These are phyloP conservation scores for Lactifluus hygrophoroides DNA, from an alignment of 768 basidiomycete genomes.

Conservation along the genomic window DNA sequence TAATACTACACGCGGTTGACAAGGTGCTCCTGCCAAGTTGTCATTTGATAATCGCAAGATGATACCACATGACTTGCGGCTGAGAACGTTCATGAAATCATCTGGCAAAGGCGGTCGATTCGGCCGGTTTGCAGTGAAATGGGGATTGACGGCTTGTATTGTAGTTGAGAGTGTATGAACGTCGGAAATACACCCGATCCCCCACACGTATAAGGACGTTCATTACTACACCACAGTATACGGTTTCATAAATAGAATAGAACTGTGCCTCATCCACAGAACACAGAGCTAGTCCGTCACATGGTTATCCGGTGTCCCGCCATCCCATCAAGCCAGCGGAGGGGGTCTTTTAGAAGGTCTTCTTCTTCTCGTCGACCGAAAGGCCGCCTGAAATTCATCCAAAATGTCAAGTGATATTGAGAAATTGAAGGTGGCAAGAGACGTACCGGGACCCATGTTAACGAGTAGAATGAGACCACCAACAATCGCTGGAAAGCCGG, in stretches of 20 bases:
- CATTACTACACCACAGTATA: constrained; percentile 11
- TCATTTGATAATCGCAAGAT: neutral
- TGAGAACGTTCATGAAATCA: neutral
- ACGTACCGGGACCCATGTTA: constrained; percentile 91
- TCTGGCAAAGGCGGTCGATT: neutral
- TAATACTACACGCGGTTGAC: neutral
- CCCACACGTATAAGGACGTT: neutral
- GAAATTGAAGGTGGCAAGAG: neutral
- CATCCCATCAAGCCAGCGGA: neutral
- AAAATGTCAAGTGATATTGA: constrained; percentile 1
- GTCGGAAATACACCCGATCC: neutral
- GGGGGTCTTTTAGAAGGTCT: constrained; percentile 53
- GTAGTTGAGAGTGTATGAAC: neutral
- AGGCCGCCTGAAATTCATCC: constrained; percentile 57
- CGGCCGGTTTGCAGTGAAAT: neutral
- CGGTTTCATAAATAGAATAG: constrained; percentile 8
- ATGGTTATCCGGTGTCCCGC: neutral
- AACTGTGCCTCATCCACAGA: neutral
- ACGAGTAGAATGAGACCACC: constrained; percentile 95
- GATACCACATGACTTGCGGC: neutral
- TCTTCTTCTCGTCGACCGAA: constrained; percentile 99
- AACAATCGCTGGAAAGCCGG: constrained; percentile 59
- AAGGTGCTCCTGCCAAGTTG: neutral
- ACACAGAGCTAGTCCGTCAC: constrained; percentile 2
- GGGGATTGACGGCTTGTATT: neutral